phyloP scores from a whole-genome alignment of 2,329 filamentous ascomycete species.

The Colletotrichum sp. region DNA sequence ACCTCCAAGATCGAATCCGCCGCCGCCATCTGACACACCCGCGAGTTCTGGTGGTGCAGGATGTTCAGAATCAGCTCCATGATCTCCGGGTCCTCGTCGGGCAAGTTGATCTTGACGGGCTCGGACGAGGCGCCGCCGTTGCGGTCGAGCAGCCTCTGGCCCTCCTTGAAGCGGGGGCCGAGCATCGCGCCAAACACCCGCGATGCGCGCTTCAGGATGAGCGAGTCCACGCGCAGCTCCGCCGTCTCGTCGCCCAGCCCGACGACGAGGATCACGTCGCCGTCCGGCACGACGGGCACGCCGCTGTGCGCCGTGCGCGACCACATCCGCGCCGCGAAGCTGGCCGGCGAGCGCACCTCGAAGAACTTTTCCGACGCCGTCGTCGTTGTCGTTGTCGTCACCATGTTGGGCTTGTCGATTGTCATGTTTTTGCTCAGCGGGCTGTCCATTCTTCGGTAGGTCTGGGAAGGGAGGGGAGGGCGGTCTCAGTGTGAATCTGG shows the following conservation, averaged over 20 bases:
- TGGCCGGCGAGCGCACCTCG: slow-evolving; percentile 16
- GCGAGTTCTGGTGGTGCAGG: slow-evolving; percentile 29
- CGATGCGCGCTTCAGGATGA: slow-evolving; percentile 29
- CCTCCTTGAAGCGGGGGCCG: slow-evolving; percentile 25
- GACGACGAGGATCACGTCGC: slow-evolving; percentile 27
- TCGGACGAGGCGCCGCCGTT: neutral
- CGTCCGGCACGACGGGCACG: slow-evolving; percentile 18
- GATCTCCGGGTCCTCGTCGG: slow-evolving; percentile 33
- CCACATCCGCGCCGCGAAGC: slow-evolving; percentile 20
- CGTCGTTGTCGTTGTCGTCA: neutral
- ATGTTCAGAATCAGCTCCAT: slow-evolving; percentile 36
- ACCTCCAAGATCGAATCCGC: slow-evolving; percentile 32
- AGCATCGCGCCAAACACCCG: slow-evolving; percentile 31
- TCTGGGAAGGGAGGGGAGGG: neutral
- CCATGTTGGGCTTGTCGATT: slow-evolving; percentile 7
- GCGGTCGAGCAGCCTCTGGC: slow-evolving; percentile 18
- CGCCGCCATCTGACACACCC: slow-evolving; percentile 28
- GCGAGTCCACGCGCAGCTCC: slow-evolving; percentile 21
- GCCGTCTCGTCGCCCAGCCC: slow-evolving; percentile 16
- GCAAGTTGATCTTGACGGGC: slow-evolving; percentile 28
- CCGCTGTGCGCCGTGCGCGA: slow-evolving; percentile 9
- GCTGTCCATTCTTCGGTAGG: neutral
- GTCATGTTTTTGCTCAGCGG: slow-evolving; percentile 2
- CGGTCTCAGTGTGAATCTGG: neutral
- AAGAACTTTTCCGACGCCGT: slow-evolving; percentile 10